Evolutionary conservation across 352 stramenopile genomes (phyloP).

Genomic region (Elongisporangium undulatum): DNA sequence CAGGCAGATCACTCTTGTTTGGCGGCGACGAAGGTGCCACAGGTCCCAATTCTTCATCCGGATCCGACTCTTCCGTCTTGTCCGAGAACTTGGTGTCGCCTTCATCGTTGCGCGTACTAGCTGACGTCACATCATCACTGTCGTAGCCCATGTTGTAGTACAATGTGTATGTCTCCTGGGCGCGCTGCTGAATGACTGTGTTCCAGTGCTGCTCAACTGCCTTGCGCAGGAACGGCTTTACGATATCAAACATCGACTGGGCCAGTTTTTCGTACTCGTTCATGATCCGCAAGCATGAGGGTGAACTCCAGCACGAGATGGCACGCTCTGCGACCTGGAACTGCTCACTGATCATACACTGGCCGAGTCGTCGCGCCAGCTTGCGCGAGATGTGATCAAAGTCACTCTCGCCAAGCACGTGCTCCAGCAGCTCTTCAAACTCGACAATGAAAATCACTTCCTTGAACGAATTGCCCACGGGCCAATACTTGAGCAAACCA

Average conservation of each 20-base stretch:
- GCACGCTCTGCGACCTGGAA: constrained; percentile 83
- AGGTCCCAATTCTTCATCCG: constrained; percentile 27
- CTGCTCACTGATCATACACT: constrained; percentile 79
- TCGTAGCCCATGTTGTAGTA: constrained; percentile 91
- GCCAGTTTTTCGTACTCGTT: constrained; percentile 87
- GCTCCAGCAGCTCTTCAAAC: constrained; percentile 86
- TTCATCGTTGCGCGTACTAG: constrained; percentile 19
- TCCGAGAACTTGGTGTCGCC: constrained; percentile 31
- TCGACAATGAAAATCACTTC: constrained; percentile 88
- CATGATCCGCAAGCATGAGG: constrained; percentile 82
- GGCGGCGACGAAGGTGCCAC: constrained; percentile 2
- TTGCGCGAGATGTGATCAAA: constrained; percentile 61
- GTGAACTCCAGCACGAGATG: constrained; percentile 79
- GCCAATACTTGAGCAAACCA: constrained; percentile 81
- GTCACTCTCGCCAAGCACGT: constrained; percentile 75
- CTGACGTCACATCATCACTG: constrained; percentile 44
- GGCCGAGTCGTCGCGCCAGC: constrained; percentile 56
- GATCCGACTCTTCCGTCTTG: constrained; percentile 55
- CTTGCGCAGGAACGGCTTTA: constrained; percentile 63
- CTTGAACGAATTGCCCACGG: constrained; percentile 85
- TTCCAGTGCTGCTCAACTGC: constrained; percentile 73
- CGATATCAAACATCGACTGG: constrained; percentile 79
- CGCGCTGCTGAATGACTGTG: constrained; percentile 80
- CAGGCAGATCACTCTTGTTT: constrained; percentile 16
- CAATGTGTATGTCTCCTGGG: constrained; percentile 80